Base-by-base conservation (phyloP, 352 stramenopile genomes). In the Phytophthora pinifolia region DNA sequence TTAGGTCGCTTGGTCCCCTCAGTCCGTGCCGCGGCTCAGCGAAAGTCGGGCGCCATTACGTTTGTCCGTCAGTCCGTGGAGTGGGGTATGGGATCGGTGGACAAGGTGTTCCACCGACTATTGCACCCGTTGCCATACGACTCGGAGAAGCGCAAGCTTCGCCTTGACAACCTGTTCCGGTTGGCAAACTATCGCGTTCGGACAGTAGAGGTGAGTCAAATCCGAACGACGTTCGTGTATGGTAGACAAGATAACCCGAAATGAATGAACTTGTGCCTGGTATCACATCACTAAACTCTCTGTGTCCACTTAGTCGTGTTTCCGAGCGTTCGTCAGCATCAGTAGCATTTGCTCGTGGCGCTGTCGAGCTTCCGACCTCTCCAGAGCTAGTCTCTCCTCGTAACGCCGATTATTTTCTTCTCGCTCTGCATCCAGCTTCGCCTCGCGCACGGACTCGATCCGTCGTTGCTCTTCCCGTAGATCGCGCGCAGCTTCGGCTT, bases 261-360 rank as follows among this genome's bases (percentile, higher is more conserved):
- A n/a, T n/a, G n/a, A 13, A n/a, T n/a, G n/a, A n/a, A n/a, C n/a
- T n/a, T n/a, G n/a, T n/a, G n/a, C n/a, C n/a, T n/a, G n/a, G n/a
- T n/a, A n/a, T n/a, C n/a, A n/a, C n/a, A n/a, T n/a, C n/a, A n/a
- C n/a, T n/a, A n/a, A n/a, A n/a, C n/a, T n/a, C n/a, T n/a, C n/a
- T n/a, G n/a, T n/a, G n/a, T n/a, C n/a, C 42, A 49, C 25, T 51
- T 32, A n/a, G n/a, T n/a, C n/a, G n/a, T n/a, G n/a, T 27, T 46
- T 50, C 27, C 32, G 41, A 4, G 46, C 7, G 12, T 14, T 33
- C 5, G n/a, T 17, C 2, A 61, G 30, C 13, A 61, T 2, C 15
- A 61, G 15, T 44, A 48, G 43, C 35, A 61, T 53, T 9, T 53
- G 15, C 5, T 61, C 43, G 29, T 61, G 53, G 2, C 53, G 30